Percentiles rank a stretch among this genome's conserved stretches.
phyloP scores from a whole-genome alignment of 1,139 yeast species.

The Suhomyces guaymorum region DNA sequence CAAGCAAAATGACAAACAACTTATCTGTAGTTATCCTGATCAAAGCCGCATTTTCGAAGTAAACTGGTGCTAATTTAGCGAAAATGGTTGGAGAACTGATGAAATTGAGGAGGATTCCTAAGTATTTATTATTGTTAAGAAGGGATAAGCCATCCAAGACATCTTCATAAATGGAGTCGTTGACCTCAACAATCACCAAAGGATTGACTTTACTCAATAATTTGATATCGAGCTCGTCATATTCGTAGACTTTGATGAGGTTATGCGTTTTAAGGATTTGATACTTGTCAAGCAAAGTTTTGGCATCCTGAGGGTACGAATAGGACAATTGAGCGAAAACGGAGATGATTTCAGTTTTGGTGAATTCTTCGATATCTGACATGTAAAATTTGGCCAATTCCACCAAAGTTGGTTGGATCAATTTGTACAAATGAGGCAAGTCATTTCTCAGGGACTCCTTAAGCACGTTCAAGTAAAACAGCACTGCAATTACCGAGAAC shows the following conservation, averaged over 20 bases:
- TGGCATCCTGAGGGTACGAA: conserved; percentile 3
- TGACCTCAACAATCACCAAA: conserved; percentile 15
- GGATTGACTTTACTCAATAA: conserved; percentile 30
- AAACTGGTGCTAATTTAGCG: conserved; percentile 15
- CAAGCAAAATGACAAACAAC: conserved; percentile 26
- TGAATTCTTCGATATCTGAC: conserved; percentile 9
- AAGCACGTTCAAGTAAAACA: conserved; percentile 30
- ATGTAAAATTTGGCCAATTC: conserved; percentile 11
- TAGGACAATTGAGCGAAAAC: conserved; percentile 23
- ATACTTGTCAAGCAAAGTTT: conserved; percentile 7
- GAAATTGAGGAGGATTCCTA: conserved; percentile 33
- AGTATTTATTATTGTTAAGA: conserved; percentile 25
- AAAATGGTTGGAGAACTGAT: conserved; percentile 25
- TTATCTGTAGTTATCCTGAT: conserved; percentile 28
- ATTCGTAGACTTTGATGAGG: conserved; percentile 15
- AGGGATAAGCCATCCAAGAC: conserved; percentile 22
- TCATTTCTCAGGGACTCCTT: conserved; percentile 5
- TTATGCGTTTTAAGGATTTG: conserved; percentile 26
- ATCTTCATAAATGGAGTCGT: conserved; percentile 13
- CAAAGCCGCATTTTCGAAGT: conserved; percentile 23
- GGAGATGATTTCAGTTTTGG: conserved; percentile 20
- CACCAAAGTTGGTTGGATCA: conserved; percentile 18
- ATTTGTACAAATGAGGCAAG: conserved; percentile 10
- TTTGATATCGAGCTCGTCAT: conserved; percentile 22
- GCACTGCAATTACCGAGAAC: conserved; percentile 27